Evolutionary conservation across 352 stramenopile species (phyloP), one percentile per base, ranked within the genome.

Genomic region (Blastocystis sp.): DNA sequence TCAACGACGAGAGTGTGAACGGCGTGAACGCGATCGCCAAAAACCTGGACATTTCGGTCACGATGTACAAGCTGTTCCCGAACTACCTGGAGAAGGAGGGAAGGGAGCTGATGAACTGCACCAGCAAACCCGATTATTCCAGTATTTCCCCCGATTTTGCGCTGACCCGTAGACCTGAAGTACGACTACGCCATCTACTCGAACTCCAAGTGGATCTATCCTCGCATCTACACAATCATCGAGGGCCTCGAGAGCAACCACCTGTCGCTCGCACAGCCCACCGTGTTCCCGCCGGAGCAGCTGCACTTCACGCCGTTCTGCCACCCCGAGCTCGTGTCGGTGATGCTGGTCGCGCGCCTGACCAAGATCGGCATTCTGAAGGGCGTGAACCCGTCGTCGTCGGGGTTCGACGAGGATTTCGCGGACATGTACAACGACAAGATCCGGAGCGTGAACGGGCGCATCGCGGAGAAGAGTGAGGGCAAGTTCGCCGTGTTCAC

Each of bases 341-440:
- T 77, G 3, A 67, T 85, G 19, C 31, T 85, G 3, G 51, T 85
- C 9, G 74, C n/a, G 31, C 55, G 60, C n/a, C 6, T 69, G n/a
- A 67, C 24, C 19, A 85, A 85, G 55, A 29, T 85, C 21, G 55
- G 74, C 4, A 69, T 85, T 13, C 29, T 85, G 74, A 67, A 85
- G 51, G 74, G 74, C 16, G 74, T 85, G 50, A 67, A 62, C 60
- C 50, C 74, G 12, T 50, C 74, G 21, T 67, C 74, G 2, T 85
- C 74, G 12, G 74, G 74, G 12, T 85, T 85, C 31, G 74, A 85
- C 26, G 74, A 85, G 41, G 74, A 85, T 24, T 69, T 85, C 26
- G 74, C 74, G 41, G 74, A 85, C 12, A 85, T 85, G 74, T 85
- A 85, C 41, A 63, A 31, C 35, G 74, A 85, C 26, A 85, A 85